phyloP scores from a whole-genome alignment of 2,329 filamentous ascomycete genomes.

The Fusarium dimerum region DNA sequence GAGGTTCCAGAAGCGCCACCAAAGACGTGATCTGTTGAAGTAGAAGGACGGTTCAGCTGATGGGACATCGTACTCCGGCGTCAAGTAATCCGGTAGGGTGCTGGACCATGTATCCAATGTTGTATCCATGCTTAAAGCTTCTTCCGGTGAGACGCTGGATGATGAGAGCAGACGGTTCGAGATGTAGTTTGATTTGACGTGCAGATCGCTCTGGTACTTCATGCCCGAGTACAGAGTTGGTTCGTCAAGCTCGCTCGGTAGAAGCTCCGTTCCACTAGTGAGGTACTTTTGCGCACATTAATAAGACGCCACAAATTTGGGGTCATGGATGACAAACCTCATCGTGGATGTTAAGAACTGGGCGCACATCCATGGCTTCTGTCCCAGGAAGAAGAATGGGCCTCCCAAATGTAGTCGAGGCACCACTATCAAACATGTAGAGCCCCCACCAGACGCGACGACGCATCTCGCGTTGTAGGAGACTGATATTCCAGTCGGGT shows the following conservation, averaged over 20 bases:
- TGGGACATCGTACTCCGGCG: conserved; percentile 11
- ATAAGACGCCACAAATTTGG: neutral
- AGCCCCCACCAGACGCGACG: conserved; percentile 45
- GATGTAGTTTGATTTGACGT: conserved; percentile 34
- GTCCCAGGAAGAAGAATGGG: conserved; percentile 30
- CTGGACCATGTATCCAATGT: conserved; percentile 28
- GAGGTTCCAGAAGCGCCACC: conserved; percentile 37
- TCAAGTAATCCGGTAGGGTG: conserved; percentile 30
- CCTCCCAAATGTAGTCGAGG: conserved; percentile 45
- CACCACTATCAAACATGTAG: conserved; percentile 48
- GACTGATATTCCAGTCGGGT: conserved; percentile 32
- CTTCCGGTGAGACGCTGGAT: conserved; percentile 26
- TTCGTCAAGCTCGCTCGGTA: conserved; percentile 22
- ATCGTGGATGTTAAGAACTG: conserved; percentile 32
- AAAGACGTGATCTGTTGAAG: conserved; percentile 30
- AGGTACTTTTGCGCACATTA: conserved; percentile 15
- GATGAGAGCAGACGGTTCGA: conserved; percentile 32
- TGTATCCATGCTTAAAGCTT: conserved; percentile 26
- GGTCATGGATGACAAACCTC: conserved; percentile 13
- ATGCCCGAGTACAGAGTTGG: conserved; percentile 33
- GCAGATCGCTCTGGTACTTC: conserved; percentile 32
- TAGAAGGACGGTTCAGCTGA: conserved; percentile 22
- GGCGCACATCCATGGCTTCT: conserved; percentile 33
- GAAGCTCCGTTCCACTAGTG: conserved; percentile 22
- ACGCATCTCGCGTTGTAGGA: conserved; percentile 39